A percentile compares a stretch with the other conserved stretches of the same genome.
Conservation (phyloP, 176 grass and related monocot genomes). For the Cenchrus americanus region DNA sequence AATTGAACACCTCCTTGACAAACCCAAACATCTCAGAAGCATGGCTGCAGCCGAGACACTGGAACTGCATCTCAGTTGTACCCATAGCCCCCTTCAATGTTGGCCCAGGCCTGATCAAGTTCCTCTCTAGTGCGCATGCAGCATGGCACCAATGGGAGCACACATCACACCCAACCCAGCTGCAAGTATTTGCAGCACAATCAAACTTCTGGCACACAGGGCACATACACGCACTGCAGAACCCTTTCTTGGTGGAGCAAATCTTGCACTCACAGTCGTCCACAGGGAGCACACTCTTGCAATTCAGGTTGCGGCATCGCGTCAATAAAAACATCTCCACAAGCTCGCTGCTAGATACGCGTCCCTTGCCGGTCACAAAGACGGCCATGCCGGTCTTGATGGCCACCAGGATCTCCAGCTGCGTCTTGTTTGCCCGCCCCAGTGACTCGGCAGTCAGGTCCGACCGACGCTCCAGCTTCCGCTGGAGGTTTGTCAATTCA, state of each 20-base stretch:
- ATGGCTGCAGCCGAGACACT: conserved; percentile 89
- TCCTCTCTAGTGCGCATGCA: conserved; percentile 76
- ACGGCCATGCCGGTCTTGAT: conserved; percentile 64
- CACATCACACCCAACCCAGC: conserved; percentile 95
- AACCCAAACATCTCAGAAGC: conserved; percentile 99
- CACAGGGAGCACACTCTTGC: conserved; percentile 75
- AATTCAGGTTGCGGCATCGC: conserved; percentile 82
- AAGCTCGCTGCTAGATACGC: conserved; percentile 65
- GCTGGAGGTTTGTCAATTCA: conserved; percentile 72
- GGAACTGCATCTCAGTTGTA: conserved; percentile 97
- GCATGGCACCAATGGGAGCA: conserved; percentile 98
- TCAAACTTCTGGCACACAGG: conserved; percentile 93
- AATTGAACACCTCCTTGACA: conserved; percentile 97
- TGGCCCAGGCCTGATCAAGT: conserved; percentile 84
- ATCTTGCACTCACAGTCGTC: conserved; percentile 97
- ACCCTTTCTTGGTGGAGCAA: conserved; percentile 81
- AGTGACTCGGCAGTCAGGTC: conserved; percentile 71
- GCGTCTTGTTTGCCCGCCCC: conserved; percentile 66
- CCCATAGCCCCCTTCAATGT: conserved; percentile 72
- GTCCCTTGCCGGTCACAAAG: conserved; percentile 73
- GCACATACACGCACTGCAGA: conserved; percentile 90
- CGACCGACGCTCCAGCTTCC: conserved; percentile 72
- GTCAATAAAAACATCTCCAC: conserved; percentile 84
- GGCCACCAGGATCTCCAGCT: conserved; percentile 89
- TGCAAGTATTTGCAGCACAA: conserved; percentile 89